Evolutionary conservation across 192 early-diverging fungal species (phyloP).

Genomic region (Coemansia sp.): DNA sequence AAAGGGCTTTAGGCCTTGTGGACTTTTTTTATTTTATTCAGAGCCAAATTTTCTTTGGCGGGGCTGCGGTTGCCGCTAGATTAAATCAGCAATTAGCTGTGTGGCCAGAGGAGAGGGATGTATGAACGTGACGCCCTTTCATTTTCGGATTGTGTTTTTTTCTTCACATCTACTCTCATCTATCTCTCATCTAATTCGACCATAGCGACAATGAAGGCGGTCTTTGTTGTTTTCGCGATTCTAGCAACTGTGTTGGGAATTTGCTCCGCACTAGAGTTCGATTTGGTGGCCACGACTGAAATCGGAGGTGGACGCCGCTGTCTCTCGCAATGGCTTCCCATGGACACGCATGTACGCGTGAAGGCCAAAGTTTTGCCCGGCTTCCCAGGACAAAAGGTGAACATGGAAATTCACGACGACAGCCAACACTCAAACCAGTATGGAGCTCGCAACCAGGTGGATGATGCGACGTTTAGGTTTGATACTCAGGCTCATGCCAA

Average conservation of each 20-base stretch:
- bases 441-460: conserved; percentile 64
- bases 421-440: conserved; percentile 71
- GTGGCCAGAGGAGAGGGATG: background rate
- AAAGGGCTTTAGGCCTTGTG: background rate
- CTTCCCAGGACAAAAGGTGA: conserved; percentile 67
- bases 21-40: background rate
- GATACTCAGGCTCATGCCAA: conserved; percentile 86
- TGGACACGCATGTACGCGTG: conserved; percentile 71
- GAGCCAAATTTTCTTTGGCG: background rate
- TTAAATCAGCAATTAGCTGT: background rate
- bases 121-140: background rate
- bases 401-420: conserved; percentile 70
- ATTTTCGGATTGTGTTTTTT: background rate
- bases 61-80: background rate
- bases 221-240: conserved; percentile 17
- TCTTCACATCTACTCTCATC: background rate
- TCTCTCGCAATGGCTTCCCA: conserved; percentile 76
- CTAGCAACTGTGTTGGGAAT: conserved; percentile 12
- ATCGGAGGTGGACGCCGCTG: conserved; percentile 59
- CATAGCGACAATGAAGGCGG: conserved; percentile 22
- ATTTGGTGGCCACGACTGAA: conserved; percentile 62
- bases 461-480: conserved; percentile 73
- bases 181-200: background rate
- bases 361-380: conserved; percentile 72
- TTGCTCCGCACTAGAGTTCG: conserved; percentile 77